Evolutionary conservation across 2,329 filamentous ascomycete species (phyloP).

Genomic region (Fusarium domesticum): DNA sequence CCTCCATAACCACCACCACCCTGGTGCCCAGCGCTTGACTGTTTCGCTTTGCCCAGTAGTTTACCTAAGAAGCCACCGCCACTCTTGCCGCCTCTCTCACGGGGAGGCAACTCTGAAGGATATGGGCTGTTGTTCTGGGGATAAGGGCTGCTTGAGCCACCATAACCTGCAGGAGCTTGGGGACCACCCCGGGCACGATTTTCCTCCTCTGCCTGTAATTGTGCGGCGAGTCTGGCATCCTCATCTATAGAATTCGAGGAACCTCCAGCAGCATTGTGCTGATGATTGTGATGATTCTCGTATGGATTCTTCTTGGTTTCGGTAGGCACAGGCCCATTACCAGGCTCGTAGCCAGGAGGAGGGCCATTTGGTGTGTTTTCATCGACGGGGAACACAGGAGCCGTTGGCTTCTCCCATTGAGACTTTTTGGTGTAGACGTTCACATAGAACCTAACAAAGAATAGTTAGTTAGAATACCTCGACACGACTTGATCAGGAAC

Average conservation of each 20-base stretch:
- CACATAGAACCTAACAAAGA: constrained; percentile 72
- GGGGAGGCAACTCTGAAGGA: constrained; percentile 44
- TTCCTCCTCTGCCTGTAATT: constrained; percentile 82
- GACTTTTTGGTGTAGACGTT: constrained; percentile 85
- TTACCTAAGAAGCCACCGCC: constrained; percentile 51
- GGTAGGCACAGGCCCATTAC: constrained; percentile 38
- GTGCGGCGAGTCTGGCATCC: constrained; percentile 71
- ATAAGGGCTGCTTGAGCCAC: constrained; percentile 29
- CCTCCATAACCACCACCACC: constrained; percentile 21
- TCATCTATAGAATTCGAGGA: constrained; percentile 46
- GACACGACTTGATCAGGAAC: neutral
- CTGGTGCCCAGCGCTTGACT: constrained; percentile 31
- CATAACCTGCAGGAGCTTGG: constrained; percentile 35
- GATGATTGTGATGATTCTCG: constrained; percentile 38
- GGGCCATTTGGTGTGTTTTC: constrained; percentile 51
- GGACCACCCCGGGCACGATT: constrained; percentile 47
- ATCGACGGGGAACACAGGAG: constrained; percentile 56
- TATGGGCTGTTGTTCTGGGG: constrained; percentile 28
- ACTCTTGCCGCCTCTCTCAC: constrained; percentile 35
- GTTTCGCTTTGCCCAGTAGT: constrained; percentile 48
- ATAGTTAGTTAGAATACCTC: constrained; percentile 10
- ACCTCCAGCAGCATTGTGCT: constrained; percentile 30
- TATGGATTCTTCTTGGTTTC: constrained; percentile 73
- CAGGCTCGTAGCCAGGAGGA: constrained; percentile 63
- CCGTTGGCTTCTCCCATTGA: constrained; percentile 82